Percentiles rank a stretch among this genome's conserved stretches.
Conservation (phyloP, 1,284 basidiomycete species). For the Vanrija humicola region DNA sequence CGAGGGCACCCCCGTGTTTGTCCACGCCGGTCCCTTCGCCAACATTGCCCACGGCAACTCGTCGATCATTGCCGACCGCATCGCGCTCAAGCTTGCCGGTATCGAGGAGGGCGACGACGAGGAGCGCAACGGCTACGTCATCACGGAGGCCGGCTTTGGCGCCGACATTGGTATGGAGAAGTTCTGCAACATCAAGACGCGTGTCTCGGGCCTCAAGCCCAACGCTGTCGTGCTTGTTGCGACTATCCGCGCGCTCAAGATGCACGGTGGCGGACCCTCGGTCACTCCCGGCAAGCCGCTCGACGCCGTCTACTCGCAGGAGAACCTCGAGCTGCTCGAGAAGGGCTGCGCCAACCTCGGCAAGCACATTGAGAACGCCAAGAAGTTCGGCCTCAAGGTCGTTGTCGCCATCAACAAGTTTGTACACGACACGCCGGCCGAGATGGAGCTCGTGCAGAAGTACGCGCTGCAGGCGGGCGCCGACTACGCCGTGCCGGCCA, state of each 20-base stretch:
- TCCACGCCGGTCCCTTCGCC: constrained; percentile 97
- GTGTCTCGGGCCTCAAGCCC: constrained; percentile 84
- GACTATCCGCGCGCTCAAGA: constrained; percentile 95
- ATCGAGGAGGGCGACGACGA: constrained; percentile 84
- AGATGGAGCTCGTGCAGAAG: constrained; percentile 78
- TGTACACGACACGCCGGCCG: constrained; percentile 86
- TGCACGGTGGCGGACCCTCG: constrained; percentile 97
- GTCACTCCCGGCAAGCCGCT: constrained; percentile 95
- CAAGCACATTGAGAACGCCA: constrained; percentile 91
- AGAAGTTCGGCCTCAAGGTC: constrained; percentile 95
- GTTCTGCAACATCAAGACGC: constrained; percentile 99
- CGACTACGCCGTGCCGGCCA: constrained; percentile 90
- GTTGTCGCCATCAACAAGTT: constrained; percentile 96
- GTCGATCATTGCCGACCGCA: constrained; percentile 92
- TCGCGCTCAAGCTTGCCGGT: constrained; percentile 95
- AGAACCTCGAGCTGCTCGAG: constrained; percentile 84
- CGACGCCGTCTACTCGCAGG: constrained; percentile 88
- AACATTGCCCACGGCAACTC: constrained; percentile 99
- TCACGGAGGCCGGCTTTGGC: constrained; percentile 98
- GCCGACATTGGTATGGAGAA: constrained; percentile 99
- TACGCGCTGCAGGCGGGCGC: constrained; percentile 81
- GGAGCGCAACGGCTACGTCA: constrained; percentile 84
- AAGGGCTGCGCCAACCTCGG: constrained; percentile 90
- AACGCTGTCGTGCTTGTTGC: constrained; percentile 96
- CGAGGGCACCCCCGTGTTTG: constrained; percentile 97